Base-by-base conservation (phyloP, 345 rosid species). In the Kernera saxatilis region DNA sequence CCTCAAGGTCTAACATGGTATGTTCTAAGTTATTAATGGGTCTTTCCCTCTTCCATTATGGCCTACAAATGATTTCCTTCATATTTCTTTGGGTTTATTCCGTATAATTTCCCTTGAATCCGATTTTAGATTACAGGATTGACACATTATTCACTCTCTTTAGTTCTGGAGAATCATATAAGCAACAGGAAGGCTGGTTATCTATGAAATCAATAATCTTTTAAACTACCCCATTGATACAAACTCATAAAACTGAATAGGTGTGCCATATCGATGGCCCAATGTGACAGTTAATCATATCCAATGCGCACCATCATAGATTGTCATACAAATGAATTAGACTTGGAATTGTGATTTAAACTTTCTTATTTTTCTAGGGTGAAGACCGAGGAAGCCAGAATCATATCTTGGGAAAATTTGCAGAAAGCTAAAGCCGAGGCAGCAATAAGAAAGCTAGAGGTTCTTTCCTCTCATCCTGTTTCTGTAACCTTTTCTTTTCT, bases 401-500 rank as follows among this genome's bases (percentile, higher is more conserved):
- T 94, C 63, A 84, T 71, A 17, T 96, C 96, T 11, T 94, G 99
- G 99, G 96, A 94, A 82, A 94, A 91, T 72, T 84, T 94, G 77
- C 99, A 94, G 88, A 94, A 84, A 81, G 99, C 99, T 13, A 91
- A 94, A 76, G 99, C 99, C 5, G 99, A 94, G 82, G 93, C 97
- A 71, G 85, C 87, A 69, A 88, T 94, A 48, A 77, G 93, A 70
- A 94, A 94, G 78, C 95, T 94, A 55, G 97, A 94, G 97, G 98
- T 93, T 79, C 39, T 33, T 65, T 41, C 71, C 66, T 71, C 71
- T 53, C 68, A 72, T 25, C 59, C 12, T 58, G 25, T 59, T 63
- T 66, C 45, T 48, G 15, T 53, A 17, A n/a, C n/a, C 27, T 15
- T 5, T 13, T 14, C n/a, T 10, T 8, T 21, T 13, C 18, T 39